These are phyloP conservation scores for Hemerocallis citrina DNA, from an alignment of 106 monocot genomes.

Conservation along the genomic window DNA sequence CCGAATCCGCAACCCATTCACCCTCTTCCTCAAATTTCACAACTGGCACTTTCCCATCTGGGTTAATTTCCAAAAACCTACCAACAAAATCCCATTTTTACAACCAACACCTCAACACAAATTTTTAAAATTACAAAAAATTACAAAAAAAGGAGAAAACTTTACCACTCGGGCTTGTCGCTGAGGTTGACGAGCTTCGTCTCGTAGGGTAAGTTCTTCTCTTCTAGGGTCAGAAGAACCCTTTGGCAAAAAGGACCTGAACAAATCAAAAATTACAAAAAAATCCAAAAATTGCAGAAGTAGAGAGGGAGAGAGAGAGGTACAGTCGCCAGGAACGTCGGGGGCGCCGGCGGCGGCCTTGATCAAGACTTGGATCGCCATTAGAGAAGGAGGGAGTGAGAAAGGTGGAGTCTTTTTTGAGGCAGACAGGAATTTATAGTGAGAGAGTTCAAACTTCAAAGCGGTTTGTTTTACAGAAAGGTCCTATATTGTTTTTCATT, in stretches of 20 bases:
- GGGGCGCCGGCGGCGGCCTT: constrained; percentile 24
- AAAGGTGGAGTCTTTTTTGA: neutral
- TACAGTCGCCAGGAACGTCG: constrained; percentile 28
- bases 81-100: neutral
- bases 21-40: constrained; percentile 24
- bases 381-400: neutral
- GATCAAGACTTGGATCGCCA: constrained; percentile 23
- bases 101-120: neutral
- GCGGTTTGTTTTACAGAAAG: too few relatives aligned
- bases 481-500: too few relatives aligned
- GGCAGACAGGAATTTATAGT: neutral
- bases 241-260: constrained; percentile 36
- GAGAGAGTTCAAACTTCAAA: neutral
- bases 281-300: neutral
- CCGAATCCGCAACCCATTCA: constrained; percentile 53
- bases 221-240: constrained; percentile 44
- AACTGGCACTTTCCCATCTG: constrained; percentile 54
- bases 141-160: neutral
- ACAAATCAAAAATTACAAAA: neutral
- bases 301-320: neutral
- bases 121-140: neutral
- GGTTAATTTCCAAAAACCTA: constrained; percentile 38
- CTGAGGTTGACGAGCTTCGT: constrained; percentile 31
- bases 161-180: constrained; percentile 41
- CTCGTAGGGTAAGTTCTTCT: constrained; percentile 47